phyloP scores from a whole-genome alignment of 2,329 filamentous ascomycete genomes.

The Claviceps fusiformis region DNA sequence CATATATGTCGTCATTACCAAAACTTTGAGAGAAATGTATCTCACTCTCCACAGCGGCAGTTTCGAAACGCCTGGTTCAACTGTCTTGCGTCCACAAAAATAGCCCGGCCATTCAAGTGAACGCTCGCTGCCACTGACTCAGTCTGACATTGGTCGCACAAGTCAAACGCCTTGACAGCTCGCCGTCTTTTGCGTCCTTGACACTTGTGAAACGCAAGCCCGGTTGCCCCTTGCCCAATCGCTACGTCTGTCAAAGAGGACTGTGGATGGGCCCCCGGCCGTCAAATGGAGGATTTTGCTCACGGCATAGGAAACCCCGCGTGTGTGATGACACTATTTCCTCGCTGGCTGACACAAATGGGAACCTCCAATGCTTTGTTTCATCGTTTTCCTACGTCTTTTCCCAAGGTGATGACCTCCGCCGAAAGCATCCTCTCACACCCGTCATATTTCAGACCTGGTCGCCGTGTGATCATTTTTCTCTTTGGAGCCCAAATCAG shows the following conservation, averaged over 20 bases:
- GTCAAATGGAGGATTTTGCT: not conserved
- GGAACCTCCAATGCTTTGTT: not conserved
- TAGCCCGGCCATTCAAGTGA: not conserved
- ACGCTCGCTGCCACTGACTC: not conserved
- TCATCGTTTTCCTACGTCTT: not conserved
- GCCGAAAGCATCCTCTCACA: not conserved
- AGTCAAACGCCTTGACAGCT: not conserved
- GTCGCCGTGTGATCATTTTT: not conserved
- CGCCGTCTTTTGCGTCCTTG: not conserved
- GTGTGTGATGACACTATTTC: not conserved
- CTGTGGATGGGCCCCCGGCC: not conserved
- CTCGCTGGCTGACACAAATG: not conserved
- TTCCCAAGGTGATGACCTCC: no score
- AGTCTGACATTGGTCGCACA: not conserved
- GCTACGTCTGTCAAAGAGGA: not conserved
- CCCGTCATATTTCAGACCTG: not conserved
- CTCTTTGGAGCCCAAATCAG: not conserved
- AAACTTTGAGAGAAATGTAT: no score
- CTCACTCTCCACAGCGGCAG: not conserved
- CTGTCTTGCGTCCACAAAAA: not conserved
- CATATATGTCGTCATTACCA: not conserved
- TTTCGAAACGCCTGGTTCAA: not conserved
- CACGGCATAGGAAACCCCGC: not conserved
- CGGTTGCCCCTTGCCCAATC: not conserved
- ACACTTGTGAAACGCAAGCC: not conserved